These are phyloP conservation scores for Fusarium kyushuense DNA, from an alignment of 2,329 filamentous ascomycete species.

Conservation along the genomic window DNA sequence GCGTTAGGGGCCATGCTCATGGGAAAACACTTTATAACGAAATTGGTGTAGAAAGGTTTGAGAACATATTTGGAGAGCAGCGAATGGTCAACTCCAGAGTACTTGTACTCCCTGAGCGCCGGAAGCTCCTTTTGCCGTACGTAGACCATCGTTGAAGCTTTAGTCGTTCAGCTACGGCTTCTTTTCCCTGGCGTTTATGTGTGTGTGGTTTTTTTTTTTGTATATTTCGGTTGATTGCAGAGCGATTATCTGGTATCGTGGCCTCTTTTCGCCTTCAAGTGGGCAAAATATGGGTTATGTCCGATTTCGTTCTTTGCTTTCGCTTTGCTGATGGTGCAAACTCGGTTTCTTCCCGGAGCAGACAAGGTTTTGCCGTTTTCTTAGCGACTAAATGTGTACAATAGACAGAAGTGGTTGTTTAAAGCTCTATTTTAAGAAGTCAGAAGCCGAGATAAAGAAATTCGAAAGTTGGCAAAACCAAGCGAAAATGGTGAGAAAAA, in stretches of 20 bases:
- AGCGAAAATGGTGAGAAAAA: conserved; percentile 19
- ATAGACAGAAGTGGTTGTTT: conserved; percentile 4
- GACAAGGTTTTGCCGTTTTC: not conserved
- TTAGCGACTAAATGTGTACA: not conserved
- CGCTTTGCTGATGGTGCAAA: conserved; percentile 3
- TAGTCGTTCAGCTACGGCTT: not conserved
- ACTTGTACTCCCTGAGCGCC: conserved; percentile 94
- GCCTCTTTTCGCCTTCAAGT: conserved; percentile 34
- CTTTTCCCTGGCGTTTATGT: conserved; percentile 3
- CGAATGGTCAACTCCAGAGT: conserved; percentile 91
- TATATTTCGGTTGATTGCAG: conserved; percentile 13
- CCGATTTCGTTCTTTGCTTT: conserved; percentile 23
- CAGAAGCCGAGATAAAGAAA: conserved; percentile 10
- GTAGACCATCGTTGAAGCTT: conserved; percentile 80
- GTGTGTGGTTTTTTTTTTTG: conserved; percentile 1
- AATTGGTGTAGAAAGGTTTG: conserved; percentile 96
- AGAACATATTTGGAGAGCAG: conserved; percentile 91
- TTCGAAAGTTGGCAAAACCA: conserved; percentile 26
- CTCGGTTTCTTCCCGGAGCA: not conserved
- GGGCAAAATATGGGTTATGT: conserved; percentile 21
- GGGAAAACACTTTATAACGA: conserved; percentile 94
- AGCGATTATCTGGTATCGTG: conserved; percentile 30
- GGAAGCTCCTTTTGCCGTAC: conserved; percentile 91
- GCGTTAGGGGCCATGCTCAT: conserved; percentile 91
- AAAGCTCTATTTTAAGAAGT: not conserved